A percentile compares a stretch with the other conserved stretches of the same genome.
Evolutionary conservation across 495 filamentous ascomycete genomes (phyloP).

Genomic region (Talaromyces ruber): DNA sequence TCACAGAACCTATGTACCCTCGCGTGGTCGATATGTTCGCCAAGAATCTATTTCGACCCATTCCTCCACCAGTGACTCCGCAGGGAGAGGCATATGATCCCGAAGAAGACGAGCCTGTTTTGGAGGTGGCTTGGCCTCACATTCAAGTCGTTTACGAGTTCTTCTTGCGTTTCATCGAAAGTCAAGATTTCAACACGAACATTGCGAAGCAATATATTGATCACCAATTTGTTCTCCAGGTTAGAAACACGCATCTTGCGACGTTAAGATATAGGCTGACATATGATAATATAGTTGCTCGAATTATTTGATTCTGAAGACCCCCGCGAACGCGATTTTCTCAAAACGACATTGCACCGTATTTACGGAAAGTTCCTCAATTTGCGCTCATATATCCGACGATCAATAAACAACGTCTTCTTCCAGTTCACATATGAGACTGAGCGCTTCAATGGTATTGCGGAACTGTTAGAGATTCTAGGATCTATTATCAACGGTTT

Average conservation of each 20-base stretch:
- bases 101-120: conserved; percentile 95
- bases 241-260: conserved; percentile 23
- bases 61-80: conserved; percentile 92
- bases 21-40: conserved; percentile 98
- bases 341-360: conserved; percentile 95
- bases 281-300: conserved; percentile 50
- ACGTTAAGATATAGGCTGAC: conserved; percentile 3
- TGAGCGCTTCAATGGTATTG: conserved; percentile 96
- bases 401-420: conserved; percentile 99
- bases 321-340: conserved; percentile 90
- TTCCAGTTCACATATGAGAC: conserved; percentile 99
- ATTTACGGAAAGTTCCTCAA: conserved; percentile 99
- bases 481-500: conserved; percentile 99
- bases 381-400: conserved; percentile 89
- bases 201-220: conserved; percentile 99
- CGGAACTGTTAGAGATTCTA: conserved; percentile 91
- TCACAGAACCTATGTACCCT: conserved; percentile 98
- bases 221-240: conserved; percentile 91
- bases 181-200: conserved; percentile 99
- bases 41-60: conserved; percentile 96
- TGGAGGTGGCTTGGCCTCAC: conserved; percentile 98
- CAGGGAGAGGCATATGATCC: conserved; percentile 98
- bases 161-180: conserved; percentile 97
- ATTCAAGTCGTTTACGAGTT: conserved; percentile 99
- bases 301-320: conserved; percentile 99